Percentiles rank a stretch among this genome's conserved stretches.
These are phyloP conservation scores for Manihot esculenta DNA, from an alignment of 441 rosid species.

Conservation along the genomic window DNA sequence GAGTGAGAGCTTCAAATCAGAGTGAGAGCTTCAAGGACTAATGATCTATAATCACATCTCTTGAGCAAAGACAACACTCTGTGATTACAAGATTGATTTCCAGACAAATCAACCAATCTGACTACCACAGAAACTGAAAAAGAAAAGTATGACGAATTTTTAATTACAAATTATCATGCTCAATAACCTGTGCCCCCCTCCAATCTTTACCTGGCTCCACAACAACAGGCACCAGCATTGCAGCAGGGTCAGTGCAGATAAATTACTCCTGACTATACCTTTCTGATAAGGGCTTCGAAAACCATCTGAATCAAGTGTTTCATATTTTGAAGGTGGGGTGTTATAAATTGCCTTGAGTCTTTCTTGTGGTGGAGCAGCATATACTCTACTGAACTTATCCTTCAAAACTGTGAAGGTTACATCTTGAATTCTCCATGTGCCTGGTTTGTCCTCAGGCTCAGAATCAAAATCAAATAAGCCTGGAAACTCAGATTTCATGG, in stretches of 20 bases:
- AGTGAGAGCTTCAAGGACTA: no score
- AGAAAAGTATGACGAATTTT: not conserved
- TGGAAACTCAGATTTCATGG: slow-evolving; percentile 68
- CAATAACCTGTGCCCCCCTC: slow-evolving; percentile 90
- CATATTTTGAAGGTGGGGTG: slow-evolving; percentile 85
- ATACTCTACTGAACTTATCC: slow-evolving; percentile 74
- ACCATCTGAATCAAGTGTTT: slow-evolving; percentile 98
- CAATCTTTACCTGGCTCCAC: slow-evolving; percentile 65
- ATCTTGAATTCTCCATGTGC: slow-evolving; percentile 70
- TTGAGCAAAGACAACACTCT: not conserved
- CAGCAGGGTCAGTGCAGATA: slow-evolving; percentile 79
- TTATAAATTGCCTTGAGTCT: slow-evolving; percentile 66
- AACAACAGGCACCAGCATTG: slow-evolving; percentile 68
- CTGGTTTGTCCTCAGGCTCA: slow-evolving; percentile 65
- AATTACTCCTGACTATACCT: slow-evolving; percentile 70
- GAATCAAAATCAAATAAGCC: slow-evolving; percentile 64
- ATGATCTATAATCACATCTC: no score
- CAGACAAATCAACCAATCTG: not conserved
- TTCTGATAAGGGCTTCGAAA: slow-evolving; percentile 62
- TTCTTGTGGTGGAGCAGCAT: slow-evolving; percentile 76
- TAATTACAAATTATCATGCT: slow-evolving; percentile 81
- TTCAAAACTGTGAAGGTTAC: slow-evolving; percentile 56
- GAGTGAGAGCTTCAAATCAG: no score
- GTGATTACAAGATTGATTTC: slow-evolving; percentile 3
- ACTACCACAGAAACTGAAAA: not conserved